Evolutionary conservation across 2,329 filamentous ascomycete genomes (phyloP).

Genomic region (Cladosporium sp.): DNA sequence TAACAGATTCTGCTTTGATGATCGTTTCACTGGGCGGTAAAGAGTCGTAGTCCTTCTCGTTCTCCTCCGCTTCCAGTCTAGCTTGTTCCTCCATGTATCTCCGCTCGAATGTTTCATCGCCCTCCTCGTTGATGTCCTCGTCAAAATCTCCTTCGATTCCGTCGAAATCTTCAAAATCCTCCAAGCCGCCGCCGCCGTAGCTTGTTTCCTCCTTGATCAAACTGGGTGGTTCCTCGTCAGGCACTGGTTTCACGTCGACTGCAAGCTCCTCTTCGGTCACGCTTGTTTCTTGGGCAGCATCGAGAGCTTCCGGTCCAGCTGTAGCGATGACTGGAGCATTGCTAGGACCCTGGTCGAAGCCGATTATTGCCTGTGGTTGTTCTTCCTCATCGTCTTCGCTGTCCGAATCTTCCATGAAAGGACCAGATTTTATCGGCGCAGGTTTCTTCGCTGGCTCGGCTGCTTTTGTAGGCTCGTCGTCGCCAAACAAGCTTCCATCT

Average conservation of each 20-base stretch:
- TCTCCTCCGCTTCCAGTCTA: constrained; percentile 53
- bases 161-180: constrained; percentile 54
- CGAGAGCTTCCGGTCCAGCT: neutral
- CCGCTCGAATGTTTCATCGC: constrained; percentile 53
- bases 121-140: constrained; percentile 58
- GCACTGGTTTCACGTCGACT: neutral
- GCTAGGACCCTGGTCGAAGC: constrained; percentile 21
- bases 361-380: constrained; percentile 27
- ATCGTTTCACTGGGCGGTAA: constrained; percentile 25
- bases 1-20: constrained; percentile 13
- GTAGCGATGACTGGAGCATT: neutral
- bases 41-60: constrained; percentile 42
- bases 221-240: constrained; percentile 23
- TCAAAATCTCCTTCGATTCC: constrained; percentile 58
- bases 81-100: constrained; percentile 74
- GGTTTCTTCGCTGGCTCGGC: neutral
- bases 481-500: constrained; percentile 7
- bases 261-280: neutral
- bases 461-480: neutral
- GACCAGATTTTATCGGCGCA: constrained; percentile 46
- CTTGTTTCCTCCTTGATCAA: constrained; percentile 52
- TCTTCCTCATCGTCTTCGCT: constrained; percentile 50
- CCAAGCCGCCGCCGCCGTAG: constrained; percentile 44
- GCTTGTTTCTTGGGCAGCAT: neutral
- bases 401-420: constrained; percentile 72